Evolutionary conservation across 2,329 filamentous ascomycete species (phyloP), one percentile per base, ranked within the genome.

Genomic region (Aspergillus viridinutans): DNA sequence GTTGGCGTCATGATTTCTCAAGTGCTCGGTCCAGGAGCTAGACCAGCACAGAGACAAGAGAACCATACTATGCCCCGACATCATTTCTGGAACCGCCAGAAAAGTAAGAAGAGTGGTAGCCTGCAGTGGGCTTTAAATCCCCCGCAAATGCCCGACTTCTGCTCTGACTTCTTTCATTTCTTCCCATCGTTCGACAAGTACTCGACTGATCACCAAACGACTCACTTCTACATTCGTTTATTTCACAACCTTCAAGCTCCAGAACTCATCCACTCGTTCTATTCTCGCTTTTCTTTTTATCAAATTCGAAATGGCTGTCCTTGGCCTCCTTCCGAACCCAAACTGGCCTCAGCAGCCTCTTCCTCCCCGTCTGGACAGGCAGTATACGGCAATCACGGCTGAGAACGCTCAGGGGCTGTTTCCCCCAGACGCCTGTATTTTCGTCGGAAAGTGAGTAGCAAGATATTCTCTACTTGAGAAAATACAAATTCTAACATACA

Each of bases 341-440:
- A 47, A 25, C 43, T 20, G 43, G 43, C 23, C 43, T 6, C 23
- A 47, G 5, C 43, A 47, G 10, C 9, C 43, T 17, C 23, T 59
- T 50, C 60, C 60, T 28, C 54, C 48, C 17, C 69, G 70, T 48
- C 49, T 55, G 25, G 71, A 74, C 28, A 66, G 72, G 48, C 28
- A 69, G 40, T 49, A 50, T 4, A 66, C 71, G 50, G 54, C 61
- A 25, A 66, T 68, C 28, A 66, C 58, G n/a, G 63, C 67, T 3
- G 64, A 64, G 40, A 74, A 73, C 57, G 72, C 73, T 10, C 72
- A 75, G 55, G 73, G 73, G 28, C 56, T 75, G 20, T 72, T 72
- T 43, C 61, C 70, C 38, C 72, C 73, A 6, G 65, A 67, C 45
- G 72, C 72, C 26, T 70, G 70, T 53, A 61, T 76, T 48, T 76